Evolutionary conservation across 495 filamentous ascomycete species (phyloP).

Genomic region (Sphaerosporella brunnea): DNA sequence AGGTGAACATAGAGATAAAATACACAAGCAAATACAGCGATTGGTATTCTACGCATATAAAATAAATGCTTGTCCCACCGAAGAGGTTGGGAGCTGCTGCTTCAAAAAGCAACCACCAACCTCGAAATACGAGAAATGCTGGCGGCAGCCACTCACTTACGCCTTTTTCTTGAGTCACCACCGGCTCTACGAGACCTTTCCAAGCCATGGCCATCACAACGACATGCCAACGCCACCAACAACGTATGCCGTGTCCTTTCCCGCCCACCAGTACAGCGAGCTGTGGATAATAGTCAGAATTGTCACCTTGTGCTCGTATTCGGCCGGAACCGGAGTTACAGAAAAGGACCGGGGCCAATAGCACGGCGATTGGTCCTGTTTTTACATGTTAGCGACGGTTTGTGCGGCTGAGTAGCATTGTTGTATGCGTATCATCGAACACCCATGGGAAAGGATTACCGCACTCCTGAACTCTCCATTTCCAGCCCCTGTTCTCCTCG

Average conservation of each 20-base stretch:
- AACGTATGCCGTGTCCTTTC: conserved; percentile 64
- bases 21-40: too few species aligned
- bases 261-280: conserved; percentile 98
- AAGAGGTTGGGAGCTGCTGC: too few species aligned
- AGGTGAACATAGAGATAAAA: too few species aligned
- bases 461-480: conserved; percentile 70
- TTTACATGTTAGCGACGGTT: conserved; percentile 3
- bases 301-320: background rate
- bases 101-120: too few species aligned
- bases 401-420: background rate
- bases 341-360: conserved; percentile 72
- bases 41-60: too few species aligned
- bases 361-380: conserved; percentile 65
- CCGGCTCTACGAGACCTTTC: conserved; percentile 33
- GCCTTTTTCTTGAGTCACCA: too few species aligned
- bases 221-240: conserved; percentile 66
- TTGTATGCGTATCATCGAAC: background rate
- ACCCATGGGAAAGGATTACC: conserved; percentile 26
- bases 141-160: too few species aligned
- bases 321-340: conserved; percentile 30
- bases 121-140: too few species aligned
- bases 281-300: conserved; percentile 10
- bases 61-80: too few species aligned
- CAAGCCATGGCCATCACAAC: conserved; percentile 49
- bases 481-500: conserved; percentile 66